Percentiles rank a stretch among this genome's conserved stretches.
phyloP scores from a whole-genome alignment of 2,329 filamentous ascomycete species.

The Microcyclospora pomicola region DNA sequence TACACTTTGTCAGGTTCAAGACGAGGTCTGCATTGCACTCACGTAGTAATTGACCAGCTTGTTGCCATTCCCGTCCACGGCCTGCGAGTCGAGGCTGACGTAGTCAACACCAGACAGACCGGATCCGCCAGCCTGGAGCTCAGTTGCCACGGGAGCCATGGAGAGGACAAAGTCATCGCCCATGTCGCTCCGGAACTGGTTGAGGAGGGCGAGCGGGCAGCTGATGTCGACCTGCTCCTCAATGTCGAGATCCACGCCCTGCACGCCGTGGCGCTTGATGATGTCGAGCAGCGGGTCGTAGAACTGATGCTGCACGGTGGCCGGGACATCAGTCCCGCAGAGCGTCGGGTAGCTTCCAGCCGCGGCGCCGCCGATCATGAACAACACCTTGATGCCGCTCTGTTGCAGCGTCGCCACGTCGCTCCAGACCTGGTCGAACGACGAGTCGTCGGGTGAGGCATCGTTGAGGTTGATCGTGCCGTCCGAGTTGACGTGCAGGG shows the following conservation, averaged over 20 bases:
- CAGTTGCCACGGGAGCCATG: conserved; percentile 20
- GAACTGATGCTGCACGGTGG: conserved; percentile 11
- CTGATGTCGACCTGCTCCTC: conserved; percentile 15
- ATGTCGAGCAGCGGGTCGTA: conserved; percentile 16
- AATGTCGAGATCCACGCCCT: conserved; percentile 20
- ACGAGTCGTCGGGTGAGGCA: conserved; percentile 10
- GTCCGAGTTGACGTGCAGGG: conserved; percentile 16
- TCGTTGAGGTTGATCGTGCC: conserved; percentile 18
- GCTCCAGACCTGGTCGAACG: conserved; percentile 13
- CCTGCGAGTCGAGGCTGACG: conserved; percentile 10
- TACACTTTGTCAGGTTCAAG: neutral
- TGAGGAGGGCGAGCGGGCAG: conserved; percentile 14
- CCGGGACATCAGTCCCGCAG: conserved; percentile 9
- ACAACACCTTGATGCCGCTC: conserved; percentile 18
- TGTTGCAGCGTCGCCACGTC: conserved; percentile 15
- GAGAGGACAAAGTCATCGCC: conserved; percentile 19
- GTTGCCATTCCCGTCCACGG: conserved; percentile 10
- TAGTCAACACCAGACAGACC: conserved; percentile 16
- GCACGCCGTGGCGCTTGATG: conserved; percentile 13
- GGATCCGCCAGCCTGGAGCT: conserved; percentile 5
- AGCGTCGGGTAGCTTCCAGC: conserved; percentile 15
- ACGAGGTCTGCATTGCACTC: too few species aligned
- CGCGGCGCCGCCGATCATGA: conserved; percentile 21
- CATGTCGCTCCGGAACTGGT: conserved; percentile 15
- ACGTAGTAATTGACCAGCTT: conserved; percentile 17